Evolutionary conservation across 176 grass and related monocot genomes (phyloP), one percentile per base, ranked within the genome.

Genomic region (Oryza glumipatula): DNA sequence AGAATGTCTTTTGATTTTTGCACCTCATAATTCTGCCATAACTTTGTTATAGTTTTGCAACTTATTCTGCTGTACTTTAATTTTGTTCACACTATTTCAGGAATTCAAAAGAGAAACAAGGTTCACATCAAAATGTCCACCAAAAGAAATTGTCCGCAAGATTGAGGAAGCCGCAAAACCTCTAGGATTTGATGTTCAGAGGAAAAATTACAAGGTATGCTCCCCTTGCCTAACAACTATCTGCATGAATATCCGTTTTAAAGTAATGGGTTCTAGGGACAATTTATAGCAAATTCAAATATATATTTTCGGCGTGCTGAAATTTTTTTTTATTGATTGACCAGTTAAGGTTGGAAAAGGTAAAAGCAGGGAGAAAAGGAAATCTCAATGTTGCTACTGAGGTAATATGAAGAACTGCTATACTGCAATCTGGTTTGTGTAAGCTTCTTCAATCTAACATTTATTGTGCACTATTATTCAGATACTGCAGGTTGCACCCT

Each of bases 121-220:
- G 82, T 99, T 99, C 76, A 92, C 90, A 76, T 99, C 96, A 86
- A 99, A 89, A 82, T 94, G 86, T 85, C 65, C 93, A 11, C 91
- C 96, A 9, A 96, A 94, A 63, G 96, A 99, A 91, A 99, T 99
- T 49, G 49, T 99, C 35, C 88, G 67, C 78, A 99, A 99, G 82
- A 99, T 99, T 73, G 96, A 99, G 91, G 96, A 99, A 96, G 96
- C 93, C 32, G 93, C 94, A 88, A 99, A 99, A 44, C 93, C 93
- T 86, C 93, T 99, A 83, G 96, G 96, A 71, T 99, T 96, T 41
- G 96, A 96, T 78, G 71, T 96, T 91, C 93, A 92, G 76, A 99
- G 92, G 91, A 94, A 94, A 94, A 99, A 96, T 77, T 99, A 92
- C 91, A 96, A 99, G 96, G 96, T 92, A 16, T 22, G 68, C 9